Evolutionary conservation across 345 rosid species (phyloP), one percentile per base, ranked within the genome.

Genomic region (Lepidium sativum): DNA sequence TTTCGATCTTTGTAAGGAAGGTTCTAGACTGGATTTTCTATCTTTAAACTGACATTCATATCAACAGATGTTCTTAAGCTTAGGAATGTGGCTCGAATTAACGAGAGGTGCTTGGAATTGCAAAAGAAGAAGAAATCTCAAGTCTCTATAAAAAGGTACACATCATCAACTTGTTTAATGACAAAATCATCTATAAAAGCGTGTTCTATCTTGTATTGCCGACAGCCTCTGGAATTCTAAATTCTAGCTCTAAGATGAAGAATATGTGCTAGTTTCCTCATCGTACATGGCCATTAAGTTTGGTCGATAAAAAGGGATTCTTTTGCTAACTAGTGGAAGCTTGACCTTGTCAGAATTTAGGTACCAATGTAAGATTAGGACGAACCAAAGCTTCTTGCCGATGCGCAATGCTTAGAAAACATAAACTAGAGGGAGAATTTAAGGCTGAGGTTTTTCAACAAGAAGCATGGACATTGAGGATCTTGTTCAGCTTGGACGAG

Each of bases 391-490:
- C 84, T 61, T 79, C 81, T 72, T 79, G 73, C 61, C 89, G 86
- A 80, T 92, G 98, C 71, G 96, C 97, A 33, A 76, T 92, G 94
- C 97, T 92, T 65, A 70, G 68, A 60, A 86, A 84, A 74, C 81
- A 83, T 41, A 83, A 77, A 55, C 74, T 84, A 10, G 91, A 83
- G 68, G 73, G 73, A 74, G 77, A 81, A 57, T 89, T 92, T 65
- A 82, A 76, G 74, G 68, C 60, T 34, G 77, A 73, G 67, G 41
- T 79, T 29, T 71, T 82, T 70, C 84, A 87, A 63, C 81, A 45
- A 55, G 96, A 76, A 57, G 89, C 87, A 60, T 92, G 71, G 98
- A 92, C 74, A 92, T 89, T 70, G 97, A 89, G 79, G 96, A 89
- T 80, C 97, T 87, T 57, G 87, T 87, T 73, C 79, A 75, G 60